Evolutionary conservation across 2,329 filamentous ascomycete genomes (phyloP).

Genomic region (Pseudopithomyces maydicus): DNA sequence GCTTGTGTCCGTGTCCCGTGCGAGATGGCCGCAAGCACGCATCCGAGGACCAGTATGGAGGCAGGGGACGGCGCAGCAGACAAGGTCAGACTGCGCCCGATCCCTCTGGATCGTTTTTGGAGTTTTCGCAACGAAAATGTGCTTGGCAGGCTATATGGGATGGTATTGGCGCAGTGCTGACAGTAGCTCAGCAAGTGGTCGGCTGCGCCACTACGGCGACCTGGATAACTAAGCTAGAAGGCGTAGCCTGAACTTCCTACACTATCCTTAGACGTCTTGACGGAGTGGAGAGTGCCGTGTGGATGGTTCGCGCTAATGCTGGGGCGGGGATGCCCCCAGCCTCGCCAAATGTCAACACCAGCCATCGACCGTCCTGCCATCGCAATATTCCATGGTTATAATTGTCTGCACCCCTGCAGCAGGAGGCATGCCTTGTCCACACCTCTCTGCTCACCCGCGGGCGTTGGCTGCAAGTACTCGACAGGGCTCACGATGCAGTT

Average conservation of each 20-base stretch:
- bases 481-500: constrained; percentile 32
- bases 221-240: no score
- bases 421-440: constrained; percentile 8
- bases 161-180: no score
- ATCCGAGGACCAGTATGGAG: not conserved
- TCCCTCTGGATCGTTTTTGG: not conserved
- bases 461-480: no score
- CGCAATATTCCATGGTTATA: constrained; percentile 29
- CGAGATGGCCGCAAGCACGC: not conserved
- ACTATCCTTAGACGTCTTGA: not conserved
- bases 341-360: constrained; percentile 22
- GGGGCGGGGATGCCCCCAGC: constrained; percentile 19
- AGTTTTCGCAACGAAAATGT: not conserved
- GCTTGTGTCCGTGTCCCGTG: not conserved
- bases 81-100: not conserved
- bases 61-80: not conserved
- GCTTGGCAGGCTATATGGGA: not conserved
- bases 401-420: constrained; percentile 17
- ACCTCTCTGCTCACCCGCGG: constrained; percentile 15
- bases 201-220: not conserved
- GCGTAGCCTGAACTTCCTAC: not conserved
- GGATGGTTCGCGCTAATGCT: constrained; percentile 4
- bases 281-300: no score
- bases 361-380: constrained; percentile 38
- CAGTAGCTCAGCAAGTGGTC: not conserved